A percentile compares a stretch with the other conserved stretches of the same genome.
phyloP scores from a whole-genome alignment of 2,329 filamentous ascomycete species.

The Trichoderma aggressivum region DNA sequence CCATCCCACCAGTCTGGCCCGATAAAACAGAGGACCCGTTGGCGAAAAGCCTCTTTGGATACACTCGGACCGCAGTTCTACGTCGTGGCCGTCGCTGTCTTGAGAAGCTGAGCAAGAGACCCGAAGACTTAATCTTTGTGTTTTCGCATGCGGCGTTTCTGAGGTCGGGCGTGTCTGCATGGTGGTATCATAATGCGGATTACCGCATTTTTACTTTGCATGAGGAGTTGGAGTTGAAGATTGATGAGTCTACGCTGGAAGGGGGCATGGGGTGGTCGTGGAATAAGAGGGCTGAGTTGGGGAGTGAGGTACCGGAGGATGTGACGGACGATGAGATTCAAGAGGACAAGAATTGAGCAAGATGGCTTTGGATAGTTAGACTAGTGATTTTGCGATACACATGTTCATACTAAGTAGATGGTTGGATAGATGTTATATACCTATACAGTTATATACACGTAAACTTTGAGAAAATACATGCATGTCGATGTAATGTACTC shows the following conservation, averaged over 20 bases:
- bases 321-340: not conserved
- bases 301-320: slow-evolving; percentile 38
- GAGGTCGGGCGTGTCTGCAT: slow-evolving; percentile 53
- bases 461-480: not conserved
- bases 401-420: not conserved
- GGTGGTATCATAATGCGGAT: slow-evolving; percentile 59
- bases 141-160: slow-evolving; percentile 65
- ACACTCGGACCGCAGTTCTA: slow-evolving; percentile 51
- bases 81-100: slow-evolving; percentile 52
- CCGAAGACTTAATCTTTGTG: slow-evolving; percentile 61
- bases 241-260: slow-evolving; percentile 42
- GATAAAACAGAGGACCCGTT: slow-evolving; percentile 53
- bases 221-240: slow-evolving; percentile 36
- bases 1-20: slow-evolving; percentile 58
- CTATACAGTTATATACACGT: not conserved
- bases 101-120: slow-evolving; percentile 46
- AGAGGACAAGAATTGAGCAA: not conserved
- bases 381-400: not conserved
- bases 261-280: slow-evolving; percentile 38
- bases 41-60: slow-evolving; percentile 46
- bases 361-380: not conserved
- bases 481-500: not conserved
- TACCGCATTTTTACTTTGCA: slow-evolving; percentile 60
- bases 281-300: slow-evolving; percentile 37
- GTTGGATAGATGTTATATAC: not conserved